These are phyloP conservation scores for Bryoglossum gracile DNA, from an alignment of 495 filamentous ascomycete genomes.

Conservation along the genomic window DNA sequence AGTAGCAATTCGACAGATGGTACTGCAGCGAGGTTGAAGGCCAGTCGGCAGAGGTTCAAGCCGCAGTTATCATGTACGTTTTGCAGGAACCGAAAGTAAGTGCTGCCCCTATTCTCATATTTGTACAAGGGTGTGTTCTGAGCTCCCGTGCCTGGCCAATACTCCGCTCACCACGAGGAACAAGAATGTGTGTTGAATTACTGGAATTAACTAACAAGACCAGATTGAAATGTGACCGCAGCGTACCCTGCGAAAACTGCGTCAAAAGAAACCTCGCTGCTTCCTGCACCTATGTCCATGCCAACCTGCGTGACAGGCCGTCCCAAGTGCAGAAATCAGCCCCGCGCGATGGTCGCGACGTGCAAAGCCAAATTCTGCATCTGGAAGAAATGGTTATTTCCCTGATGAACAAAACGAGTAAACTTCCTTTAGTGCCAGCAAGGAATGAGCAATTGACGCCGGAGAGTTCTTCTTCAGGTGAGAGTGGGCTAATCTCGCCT, in stretches of 20 bases:
- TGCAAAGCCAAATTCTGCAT: constrained; percentile 42
- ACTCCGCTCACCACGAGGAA: no score
- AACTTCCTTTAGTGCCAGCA: not conserved
- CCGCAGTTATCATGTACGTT: constrained; percentile 22
- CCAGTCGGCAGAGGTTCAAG: constrained; percentile 18
- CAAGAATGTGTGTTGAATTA: no score
- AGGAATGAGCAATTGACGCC: constrained; percentile 2
- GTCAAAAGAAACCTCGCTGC: constrained; percentile 36
- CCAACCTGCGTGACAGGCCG: constrained; percentile 26
- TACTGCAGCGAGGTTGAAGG: no score
- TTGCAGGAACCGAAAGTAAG: constrained; percentile 18
- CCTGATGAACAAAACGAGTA: constrained; percentile 31
- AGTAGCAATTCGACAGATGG: no score
- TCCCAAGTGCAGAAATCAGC: constrained; percentile 6
- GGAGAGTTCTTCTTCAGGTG: constrained; percentile 19
- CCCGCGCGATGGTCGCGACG: constrained; percentile 19
- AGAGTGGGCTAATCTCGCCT: no score
- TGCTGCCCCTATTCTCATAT: not conserved
- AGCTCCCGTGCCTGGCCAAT: no score
- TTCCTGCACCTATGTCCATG: constrained; percentile 42
- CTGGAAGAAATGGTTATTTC: constrained; percentile 46
- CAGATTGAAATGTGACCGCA: constrained; percentile 23
- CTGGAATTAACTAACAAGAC: not conserved
- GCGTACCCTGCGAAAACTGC: constrained; percentile 28
- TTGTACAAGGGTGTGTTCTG: not conserved